phyloP scores from a whole-genome alignment of 768 basidiomycete genomes.

The Pisolithus microcarpus region DNA sequence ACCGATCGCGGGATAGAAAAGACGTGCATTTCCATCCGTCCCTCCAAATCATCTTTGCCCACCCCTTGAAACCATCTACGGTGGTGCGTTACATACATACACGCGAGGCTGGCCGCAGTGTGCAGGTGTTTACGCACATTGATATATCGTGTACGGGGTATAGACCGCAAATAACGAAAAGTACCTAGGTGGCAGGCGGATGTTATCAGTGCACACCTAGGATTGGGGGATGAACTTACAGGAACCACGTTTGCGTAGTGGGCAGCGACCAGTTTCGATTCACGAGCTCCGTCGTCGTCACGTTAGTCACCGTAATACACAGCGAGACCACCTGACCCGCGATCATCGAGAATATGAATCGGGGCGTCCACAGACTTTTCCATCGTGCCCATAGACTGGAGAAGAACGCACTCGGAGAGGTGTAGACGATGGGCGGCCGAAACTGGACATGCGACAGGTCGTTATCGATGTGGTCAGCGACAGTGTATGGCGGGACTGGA shows the following conservation, averaged over 20 bases:
- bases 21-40: constrained; percentile 86
- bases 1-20: background rate
- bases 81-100: background rate
- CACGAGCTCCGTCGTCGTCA: constrained; percentile 75
- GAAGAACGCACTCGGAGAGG: constrained; percentile 47
- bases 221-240: constrained; percentile 41
- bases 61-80: constrained; percentile 77
- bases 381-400: constrained; percentile 53
- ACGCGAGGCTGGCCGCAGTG: no score
- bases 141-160: constrained; percentile 85
- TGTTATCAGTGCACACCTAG: background rate
- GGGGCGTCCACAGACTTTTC: constrained; percentile 70
- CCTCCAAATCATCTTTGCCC: constrained; percentile 60
- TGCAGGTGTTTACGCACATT: constrained; percentile 44
- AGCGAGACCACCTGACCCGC: constrained; percentile 80
- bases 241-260: constrained; percentile 77
- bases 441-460: background rate
- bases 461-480: background rate
- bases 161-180: constrained; percentile 68
- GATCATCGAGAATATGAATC: constrained; percentile 61
- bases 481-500: background rate
- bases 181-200: constrained; percentile 43
- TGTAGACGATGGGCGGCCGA: constrained; percentile 62
- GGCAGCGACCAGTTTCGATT: constrained; percentile 63
- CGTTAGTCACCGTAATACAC: constrained; percentile 85